Evolutionary conservation across 164 flowering plant species (phyloP), one percentile per base, ranked within the genome.

Genomic region (Dillenia turbinata): DNA sequence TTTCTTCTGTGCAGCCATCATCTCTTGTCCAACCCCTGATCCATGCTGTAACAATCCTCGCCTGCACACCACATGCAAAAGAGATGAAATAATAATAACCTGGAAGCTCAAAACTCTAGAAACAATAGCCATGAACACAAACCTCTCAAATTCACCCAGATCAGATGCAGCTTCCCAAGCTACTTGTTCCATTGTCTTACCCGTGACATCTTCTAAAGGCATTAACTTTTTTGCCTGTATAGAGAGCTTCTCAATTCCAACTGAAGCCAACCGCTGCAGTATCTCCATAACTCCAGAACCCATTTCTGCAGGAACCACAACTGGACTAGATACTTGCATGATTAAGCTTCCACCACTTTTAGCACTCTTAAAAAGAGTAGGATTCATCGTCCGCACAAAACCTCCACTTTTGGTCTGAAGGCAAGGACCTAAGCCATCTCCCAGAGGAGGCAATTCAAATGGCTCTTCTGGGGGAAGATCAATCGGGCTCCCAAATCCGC

Each of bases 241-340:
- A 2, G 97, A 88, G 26, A 95, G 94, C 79, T 85, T 89, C 65
- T 95, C 99, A 60, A 88, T 84, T 56, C 97, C 99, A 71, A 78
- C 79, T 10, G 96, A 85, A 5, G 97, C 96, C 75, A 95, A 67
- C n/a, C 71, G 62, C 73, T 88, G 92, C 60, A 95, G 73, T 67
- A 91, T 82, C 16, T 83, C 96, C 86, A 85, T 83, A 54, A 92
- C 62, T 67, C 83, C 87, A 52, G 96, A 92, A 56, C 97, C 97
- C 97, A 92, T 89, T 72, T 85, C 93, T 12, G 97, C 96, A 60
- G 97, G 99, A 24, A 95, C 87, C 64, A 95, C 99, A 69, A 92
- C 92, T 13, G 94, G 92, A 65, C 80, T 81, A 9, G 99, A 92
- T 53, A 83, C 97, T 74, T 94, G 97, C 95, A 92, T 86, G 61